Evolutionary conservation across 1,139 yeast species (phyloP), one percentile per base, ranked within the genome.

Genomic region (Martiniozyma asiatica): DNA sequence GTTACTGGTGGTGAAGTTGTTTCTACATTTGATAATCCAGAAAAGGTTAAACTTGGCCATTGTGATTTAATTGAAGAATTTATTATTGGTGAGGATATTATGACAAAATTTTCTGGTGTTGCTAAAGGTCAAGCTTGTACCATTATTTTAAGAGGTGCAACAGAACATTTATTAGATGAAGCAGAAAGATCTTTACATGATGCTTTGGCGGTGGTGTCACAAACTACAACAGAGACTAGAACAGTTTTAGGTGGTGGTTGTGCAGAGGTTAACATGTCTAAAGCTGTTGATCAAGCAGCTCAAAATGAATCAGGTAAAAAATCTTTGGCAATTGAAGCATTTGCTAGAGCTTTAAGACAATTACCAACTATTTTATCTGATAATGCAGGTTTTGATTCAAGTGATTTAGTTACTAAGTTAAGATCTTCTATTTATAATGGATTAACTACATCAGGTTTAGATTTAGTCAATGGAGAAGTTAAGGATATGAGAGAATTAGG

Each of bases 1-100:
- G 98, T 87, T 16, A 87, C 97, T 6, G 98, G 98, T 30, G 98
- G 95, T 48, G 98, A 89, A 61, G 97, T 92, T 34, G 95, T 79
- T 3, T 87, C 97, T 9, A 89, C 98, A 1, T 92, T 89, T 55
- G 98, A 92, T 52, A 68, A 76, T 43, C 95, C 98, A 15, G 94
- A 80, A 33, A 66, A 68, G 34, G 94, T 81, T 35, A 78, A 72
- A 52, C 62, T 87, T 34, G 99, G 98, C 31, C 69, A 74, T 51
- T 89, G 98, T 65, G 92, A 87, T 30, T 46, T 65, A 21, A 84
- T 92, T 46, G 97, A 89, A 58, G 98, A 89, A 57, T 62, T 89
- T 24, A 70, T 85, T 44, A 80, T 89, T 53, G 98, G 99, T 34
- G 98, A 89, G 53, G 84, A 77, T 48, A 69, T 80, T 20, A 68